Base-by-base conservation (phyloP, 129 eudicot species). In the Cynara cardunculus region DNA sequence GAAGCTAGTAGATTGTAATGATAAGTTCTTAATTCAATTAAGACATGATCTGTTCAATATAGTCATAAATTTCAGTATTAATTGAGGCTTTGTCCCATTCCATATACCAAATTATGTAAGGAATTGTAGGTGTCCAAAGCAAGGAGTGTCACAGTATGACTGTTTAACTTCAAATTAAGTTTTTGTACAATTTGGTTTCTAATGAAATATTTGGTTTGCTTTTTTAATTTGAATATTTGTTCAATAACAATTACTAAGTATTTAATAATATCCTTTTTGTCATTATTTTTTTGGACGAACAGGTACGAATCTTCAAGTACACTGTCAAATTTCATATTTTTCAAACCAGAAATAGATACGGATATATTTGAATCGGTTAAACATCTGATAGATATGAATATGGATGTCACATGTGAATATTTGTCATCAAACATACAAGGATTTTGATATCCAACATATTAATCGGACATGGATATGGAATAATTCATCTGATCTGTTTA, bases 331-430 rank as follows among this genome's bases (percentile, higher is more conserved):
- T 66, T 16, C 26, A 32, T 35, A 16, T 28, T 32, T 22, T 56
- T 8, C 7, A 80, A 59, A 35, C 39, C 56, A n/a, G 68, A 64
- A 64, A 64, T 64, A 24, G 13, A 64, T 64, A 64, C 16, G 27
- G 16, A 64, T 64, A 64, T 64, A 64, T 64, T 64, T 64, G 69
- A 64, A 64, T 64, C 27, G 16, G 1, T 73, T 62, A 34, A 69
- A 62, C 44, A 62, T 37, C 78, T 25, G 18, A 26, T 30, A 25
- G 44, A 80, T 49, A 70, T 28, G 59, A 9, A 10, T 21, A 69
- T 70, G 68, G 62, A 79, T 79, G 26, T 71, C 70, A 70, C 37
- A 22, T 30, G 30, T 16, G 69, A 19, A 67, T 78, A 69, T 46
- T 44, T 14, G 21, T 35, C 82, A 46, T 46, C 39, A 44, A 70